These are phyloP conservation scores for Verticillium zaregamsianum DNA, from an alignment of 2,329 filamentous ascomycete species.

Conservation along the genomic window DNA sequence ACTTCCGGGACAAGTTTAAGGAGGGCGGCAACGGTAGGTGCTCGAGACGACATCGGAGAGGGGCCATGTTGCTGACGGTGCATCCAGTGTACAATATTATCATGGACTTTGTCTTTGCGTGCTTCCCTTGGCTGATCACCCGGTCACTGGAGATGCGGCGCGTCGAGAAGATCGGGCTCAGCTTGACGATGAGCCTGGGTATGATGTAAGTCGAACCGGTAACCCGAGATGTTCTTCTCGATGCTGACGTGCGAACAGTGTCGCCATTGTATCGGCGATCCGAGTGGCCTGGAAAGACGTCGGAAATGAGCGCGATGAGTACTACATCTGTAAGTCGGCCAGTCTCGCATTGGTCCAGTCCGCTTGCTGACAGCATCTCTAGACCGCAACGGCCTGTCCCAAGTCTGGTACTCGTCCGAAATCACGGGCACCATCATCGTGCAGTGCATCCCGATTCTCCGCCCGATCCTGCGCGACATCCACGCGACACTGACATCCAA, in stretches of 20 bases:
- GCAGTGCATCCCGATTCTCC: slow-evolving; percentile 47
- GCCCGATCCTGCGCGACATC: slow-evolving; percentile 33
- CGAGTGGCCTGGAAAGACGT: slow-evolving; percentile 45
- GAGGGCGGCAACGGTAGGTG: slow-evolving; percentile 44
- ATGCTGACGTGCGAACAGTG: slow-evolving; percentile 15
- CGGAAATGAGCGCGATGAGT: slow-evolving; percentile 38
- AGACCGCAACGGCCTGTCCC: slow-evolving; percentile 38
- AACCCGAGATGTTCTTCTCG: neutral
- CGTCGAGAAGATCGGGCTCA: slow-evolving; percentile 45
- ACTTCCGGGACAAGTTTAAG: slow-evolving; percentile 39
- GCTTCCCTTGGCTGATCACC: slow-evolving; percentile 46
- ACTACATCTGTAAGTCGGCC: slow-evolving; percentile 37
- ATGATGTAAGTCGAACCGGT: slow-evolving; percentile 30
- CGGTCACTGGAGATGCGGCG: slow-evolving; percentile 42
- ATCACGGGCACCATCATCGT: slow-evolving; percentile 51
- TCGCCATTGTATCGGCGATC: slow-evolving; percentile 43
- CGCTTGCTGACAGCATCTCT: slow-evolving; percentile 1
- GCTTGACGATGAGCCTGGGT: slow-evolving; percentile 45
- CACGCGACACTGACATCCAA: slow-evolving; percentile 13
- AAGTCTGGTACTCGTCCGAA: slow-evolving; percentile 47
- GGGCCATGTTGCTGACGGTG: neutral
- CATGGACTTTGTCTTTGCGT: slow-evolving; percentile 48
- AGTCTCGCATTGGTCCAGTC: neutral
- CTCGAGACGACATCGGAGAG: neutral
- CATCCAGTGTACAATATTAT: slow-evolving; percentile 45